Evolutionary conservation across 140 eudicot species (phyloP).

Genomic region (Ambrosia hybrid): DNA sequence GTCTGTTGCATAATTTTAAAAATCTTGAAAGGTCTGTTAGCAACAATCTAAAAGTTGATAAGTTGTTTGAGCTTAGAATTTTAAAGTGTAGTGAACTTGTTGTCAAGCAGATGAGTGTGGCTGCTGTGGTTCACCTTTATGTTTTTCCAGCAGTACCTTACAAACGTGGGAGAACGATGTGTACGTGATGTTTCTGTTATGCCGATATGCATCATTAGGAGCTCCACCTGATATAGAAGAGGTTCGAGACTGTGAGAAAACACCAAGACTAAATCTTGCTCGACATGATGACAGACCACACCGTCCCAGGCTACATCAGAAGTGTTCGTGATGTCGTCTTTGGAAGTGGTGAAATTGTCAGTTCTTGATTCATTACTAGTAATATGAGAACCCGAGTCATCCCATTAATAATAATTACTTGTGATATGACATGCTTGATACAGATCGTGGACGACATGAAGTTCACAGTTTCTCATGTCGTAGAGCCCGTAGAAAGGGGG

Average conservation of each 20-base stretch:
- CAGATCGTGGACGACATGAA: constrained; percentile 95
- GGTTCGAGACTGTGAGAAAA: constrained; percentile 70
- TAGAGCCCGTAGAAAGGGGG: constrained; percentile 95
- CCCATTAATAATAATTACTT: not conserved
- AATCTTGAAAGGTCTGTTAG: not conserved
- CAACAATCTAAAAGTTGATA: not conserved
- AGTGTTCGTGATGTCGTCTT: constrained; percentile 90
- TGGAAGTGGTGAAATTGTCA: constrained; percentile 94
- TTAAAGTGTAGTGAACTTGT: constrained; percentile 17
- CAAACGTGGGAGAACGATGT: constrained; percentile 93
- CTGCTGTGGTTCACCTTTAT: constrained; percentile 88
- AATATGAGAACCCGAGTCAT: not conserved
- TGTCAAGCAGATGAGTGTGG: constrained; percentile 81
- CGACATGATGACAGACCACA: constrained; percentile 59
- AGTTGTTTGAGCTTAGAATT: not conserved
- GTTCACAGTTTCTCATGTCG: constrained; percentile 91
- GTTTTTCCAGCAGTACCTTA: constrained; percentile 87
- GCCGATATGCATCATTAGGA: constrained; percentile 91
- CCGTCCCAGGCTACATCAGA: constrained; percentile 60
- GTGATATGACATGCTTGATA: not conserved
- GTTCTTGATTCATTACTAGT: constrained; percentile 13
- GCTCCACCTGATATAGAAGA: constrained; percentile 96
- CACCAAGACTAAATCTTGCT: constrained; percentile 46
- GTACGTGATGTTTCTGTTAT: constrained; percentile 92
- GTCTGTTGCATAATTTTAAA: not conserved